A percentile compares a stretch with the other conserved stretches of the same genome.
These are phyloP conservation scores for Ogataea degrootiae DNA, from an alignment of 805 yeast species.

Conservation along the genomic window DNA sequence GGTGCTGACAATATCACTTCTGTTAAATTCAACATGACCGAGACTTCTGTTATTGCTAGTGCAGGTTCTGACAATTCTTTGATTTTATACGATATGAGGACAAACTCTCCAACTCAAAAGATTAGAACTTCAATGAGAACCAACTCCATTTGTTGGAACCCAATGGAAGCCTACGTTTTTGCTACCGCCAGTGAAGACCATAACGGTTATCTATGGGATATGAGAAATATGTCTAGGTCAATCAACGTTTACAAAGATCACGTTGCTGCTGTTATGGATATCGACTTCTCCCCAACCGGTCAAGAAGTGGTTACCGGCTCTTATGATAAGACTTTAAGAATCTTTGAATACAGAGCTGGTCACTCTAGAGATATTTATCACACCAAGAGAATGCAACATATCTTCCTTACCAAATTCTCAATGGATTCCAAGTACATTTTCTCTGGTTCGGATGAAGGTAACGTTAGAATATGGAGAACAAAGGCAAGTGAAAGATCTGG, in stretches of 20 bases:
- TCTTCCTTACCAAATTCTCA: constrained; percentile 76
- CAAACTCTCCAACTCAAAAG: constrained; percentile 89
- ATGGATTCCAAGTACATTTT: constrained; percentile 86
- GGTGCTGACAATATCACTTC: constrained; percentile 87
- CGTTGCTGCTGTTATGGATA: constrained; percentile 90
- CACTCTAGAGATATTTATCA: constrained; percentile 95
- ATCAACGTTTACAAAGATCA: constrained; percentile 89
- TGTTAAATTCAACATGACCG: constrained; percentile 86
- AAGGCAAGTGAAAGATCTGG: constrained; percentile 79
- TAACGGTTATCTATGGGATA: constrained; percentile 90
- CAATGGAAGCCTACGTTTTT: constrained; percentile 93
- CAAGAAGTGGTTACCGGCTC: constrained; percentile 94
- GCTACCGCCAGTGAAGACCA: constrained; percentile 94
- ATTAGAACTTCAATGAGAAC: constrained; percentile 77
- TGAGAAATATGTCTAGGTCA: constrained; percentile 84
- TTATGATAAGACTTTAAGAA: constrained; percentile 87
- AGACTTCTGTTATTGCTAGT: constrained; percentile 82
- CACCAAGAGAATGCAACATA: constrained; percentile 96
- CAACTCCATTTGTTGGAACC: constrained; percentile 91
- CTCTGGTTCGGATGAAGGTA: constrained; percentile 95
- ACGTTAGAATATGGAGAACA: constrained; percentile 89
- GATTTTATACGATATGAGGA: constrained; percentile 84
- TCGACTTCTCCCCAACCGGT: constrained; percentile 96
- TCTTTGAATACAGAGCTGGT: constrained; percentile 66
- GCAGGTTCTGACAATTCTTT: constrained; percentile 89